These are phyloP conservation scores for Xylariaceae sp. DNA, from an alignment of 2,329 filamentous ascomycete species.

Conservation along the genomic window DNA sequence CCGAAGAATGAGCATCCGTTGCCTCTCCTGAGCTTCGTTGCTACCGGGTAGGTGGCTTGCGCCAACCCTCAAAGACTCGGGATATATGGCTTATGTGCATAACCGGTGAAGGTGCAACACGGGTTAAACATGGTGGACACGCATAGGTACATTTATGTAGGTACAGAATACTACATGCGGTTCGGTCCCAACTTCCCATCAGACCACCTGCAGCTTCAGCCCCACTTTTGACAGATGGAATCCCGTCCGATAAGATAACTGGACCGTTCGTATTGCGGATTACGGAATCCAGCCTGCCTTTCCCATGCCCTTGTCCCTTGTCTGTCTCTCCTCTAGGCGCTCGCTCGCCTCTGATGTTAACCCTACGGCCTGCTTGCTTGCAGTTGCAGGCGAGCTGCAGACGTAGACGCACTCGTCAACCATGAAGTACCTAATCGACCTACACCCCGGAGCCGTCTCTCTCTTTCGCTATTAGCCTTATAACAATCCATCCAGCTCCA, in stretches of 20 bases:
- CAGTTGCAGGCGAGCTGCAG: constrained; percentile 19
- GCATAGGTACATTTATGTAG: neutral
- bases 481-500: constrained; percentile 14
- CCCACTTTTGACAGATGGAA: neutral
- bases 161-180: neutral
- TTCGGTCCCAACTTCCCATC: too few relatives aligned
- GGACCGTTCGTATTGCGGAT: too few relatives aligned
- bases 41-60: neutral
- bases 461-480: constrained; percentile 9
- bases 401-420: neutral
- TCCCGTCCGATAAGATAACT: constrained; percentile 17
- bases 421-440: constrained; percentile 6
- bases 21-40: neutral
- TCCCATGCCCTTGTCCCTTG: neutral
- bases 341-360: constrained; percentile 1
- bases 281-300: neutral
- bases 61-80: neutral
- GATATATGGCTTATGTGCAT: neutral
- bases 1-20: neutral
- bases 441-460: constrained; percentile 4
- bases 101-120: neutral
- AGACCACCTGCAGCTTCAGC: too few relatives aligned
- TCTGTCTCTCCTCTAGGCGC: too few relatives aligned
- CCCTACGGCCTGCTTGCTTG: constrained; percentile 14
- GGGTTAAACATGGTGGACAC: neutral